Conservation (phyloP, 176 grass and related monocot species). For the Saccharum officinarum region DNA sequence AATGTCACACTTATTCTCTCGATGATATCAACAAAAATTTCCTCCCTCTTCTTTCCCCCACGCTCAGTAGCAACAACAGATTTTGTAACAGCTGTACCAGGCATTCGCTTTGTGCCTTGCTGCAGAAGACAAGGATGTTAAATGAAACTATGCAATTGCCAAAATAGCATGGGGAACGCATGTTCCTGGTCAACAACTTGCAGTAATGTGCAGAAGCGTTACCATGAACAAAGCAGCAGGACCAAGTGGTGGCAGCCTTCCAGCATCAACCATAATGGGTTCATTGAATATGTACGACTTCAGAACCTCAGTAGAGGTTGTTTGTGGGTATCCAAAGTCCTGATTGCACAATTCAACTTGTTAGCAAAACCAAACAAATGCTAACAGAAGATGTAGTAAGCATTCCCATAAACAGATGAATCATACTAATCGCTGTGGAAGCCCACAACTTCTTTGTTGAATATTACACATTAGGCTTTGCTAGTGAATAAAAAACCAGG, state of each 20-base stretch:
- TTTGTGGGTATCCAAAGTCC: constrained; percentile 99
- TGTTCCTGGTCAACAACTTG: background rate
- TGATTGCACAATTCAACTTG: constrained; percentile 43
- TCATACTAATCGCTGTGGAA: background rate
- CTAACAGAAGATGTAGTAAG: background rate
- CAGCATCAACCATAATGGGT: constrained; percentile 93
- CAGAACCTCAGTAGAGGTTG: constrained; percentile 93
- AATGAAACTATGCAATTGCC: constrained; percentile 21
- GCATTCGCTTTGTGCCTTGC: constrained; percentile 99
- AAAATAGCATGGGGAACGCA: constrained; percentile 20
- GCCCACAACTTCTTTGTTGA: background rate
- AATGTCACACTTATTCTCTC: constrained; percentile 99
- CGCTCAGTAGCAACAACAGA: constrained; percentile 89
- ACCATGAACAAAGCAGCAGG: constrained; percentile 99
- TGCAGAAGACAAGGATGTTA: constrained; percentile 56
- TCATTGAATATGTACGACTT: constrained; percentile 99
- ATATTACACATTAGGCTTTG: background rate
- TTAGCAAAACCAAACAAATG: constrained; percentile 25
- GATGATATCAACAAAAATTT: constrained; percentile 99
- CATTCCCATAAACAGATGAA: constrained; percentile 18
- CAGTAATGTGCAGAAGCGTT: constrained; percentile 29
- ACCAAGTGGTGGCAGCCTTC: constrained; percentile 86
- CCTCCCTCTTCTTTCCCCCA: constrained; percentile 96
- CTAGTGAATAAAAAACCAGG: background rate
- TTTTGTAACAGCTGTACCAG: constrained; percentile 99